phyloP scores from a whole-genome alignment of 2,329 filamentous ascomycete genomes.

The Ceratocystis harringtonii region DNA sequence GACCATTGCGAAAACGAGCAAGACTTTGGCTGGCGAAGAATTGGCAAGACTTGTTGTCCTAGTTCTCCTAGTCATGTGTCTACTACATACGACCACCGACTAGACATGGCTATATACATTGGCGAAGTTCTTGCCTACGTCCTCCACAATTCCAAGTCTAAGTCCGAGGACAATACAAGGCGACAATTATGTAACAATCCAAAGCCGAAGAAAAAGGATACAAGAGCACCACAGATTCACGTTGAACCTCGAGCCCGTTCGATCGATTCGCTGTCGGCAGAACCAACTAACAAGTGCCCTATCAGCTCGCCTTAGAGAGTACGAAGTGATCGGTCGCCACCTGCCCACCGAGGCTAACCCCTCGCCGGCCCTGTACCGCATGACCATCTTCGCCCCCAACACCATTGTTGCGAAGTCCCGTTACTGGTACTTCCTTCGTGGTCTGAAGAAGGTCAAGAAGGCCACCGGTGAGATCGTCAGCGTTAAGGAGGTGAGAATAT shows the following conservation, averaged over 20 bases:
- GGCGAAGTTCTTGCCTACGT: neutral
- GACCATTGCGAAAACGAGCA: neutral
- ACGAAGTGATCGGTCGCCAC: slow-evolving; percentile 99
- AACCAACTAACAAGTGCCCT: slow-evolving; percentile 21
- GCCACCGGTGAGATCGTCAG: slow-evolving; percentile 97
- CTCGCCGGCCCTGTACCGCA: slow-evolving; percentile 97
- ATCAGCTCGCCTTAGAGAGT: slow-evolving; percentile 97
- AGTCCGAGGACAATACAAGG: neutral
- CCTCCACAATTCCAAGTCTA: neutral
- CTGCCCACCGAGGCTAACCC: slow-evolving; percentile 95
- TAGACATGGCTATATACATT: neutral
- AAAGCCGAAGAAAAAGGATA: neutral
- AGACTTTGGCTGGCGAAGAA: neutral
- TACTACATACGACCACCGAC: neutral
- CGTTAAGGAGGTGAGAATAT: slow-evolving; percentile 68
- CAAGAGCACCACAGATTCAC: neutral
- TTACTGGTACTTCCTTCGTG: slow-evolving; percentile 99
- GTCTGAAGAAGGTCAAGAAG: slow-evolving; percentile 99
- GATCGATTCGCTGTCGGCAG: slow-evolving; percentile 2
- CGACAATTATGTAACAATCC: neutral
- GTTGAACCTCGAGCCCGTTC: slow-evolving; percentile 8
- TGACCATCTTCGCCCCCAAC: slow-evolving; percentile 99
- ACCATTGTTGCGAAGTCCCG: slow-evolving; percentile 97
- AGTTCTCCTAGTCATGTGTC: neutral
- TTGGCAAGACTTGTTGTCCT: neutral